Evolutionary conservation across 495 filamentous ascomycete species (phyloP), one percentile per base, ranked within the genome.

Genomic region (Hypoxylon fuscum): DNA sequence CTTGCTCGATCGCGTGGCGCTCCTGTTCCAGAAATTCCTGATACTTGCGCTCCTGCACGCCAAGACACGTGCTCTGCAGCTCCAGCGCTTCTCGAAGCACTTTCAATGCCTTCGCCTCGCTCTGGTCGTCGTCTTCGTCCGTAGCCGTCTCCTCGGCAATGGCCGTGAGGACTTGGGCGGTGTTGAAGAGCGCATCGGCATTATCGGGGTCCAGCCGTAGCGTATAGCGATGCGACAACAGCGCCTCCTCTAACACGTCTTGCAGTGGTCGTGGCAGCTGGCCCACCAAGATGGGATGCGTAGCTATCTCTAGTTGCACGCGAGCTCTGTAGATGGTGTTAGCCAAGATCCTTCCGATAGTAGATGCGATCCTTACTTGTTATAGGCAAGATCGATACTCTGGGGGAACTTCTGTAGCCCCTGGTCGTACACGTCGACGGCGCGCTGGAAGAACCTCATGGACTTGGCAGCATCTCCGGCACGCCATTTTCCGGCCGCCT

Each of bases 381-480:
- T 90, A 64, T 90, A 91, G 7, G 87, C 87, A 29, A 90, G 71
- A 72, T 91, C 88, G 72, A 89, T 86, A n/a, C 79, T 81, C 20
- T 62, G 64, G 3, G 86, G 86, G 68, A 84, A 84, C 46, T 73
- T 81, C 18, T 74, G 69, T 8, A 90, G 68, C 6, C 87, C 88
- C 17, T 80, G 77, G 42, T 83, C 79, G 57, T 90, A 91, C 27
- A 79, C 79, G 25, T 84, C 78, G 49, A 90, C 79, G 22, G 88
- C 88, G 45, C 86, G 79, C 68, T 84, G 76, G 64, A 87, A 90
- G 68, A 89, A 89, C 29, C 88, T 79, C 68, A 84, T 78, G 0
- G 88, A 84, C 59, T 91, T 91, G 48, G 76, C 82, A 5, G 85
- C 81, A 66, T 91, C 88, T 35, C 87, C 87, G 12, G 84, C 88